These are phyloP conservation scores for Pythium sp. DNA, from an alignment of 352 stramenopile genomes.

Conservation along the genomic window DNA sequence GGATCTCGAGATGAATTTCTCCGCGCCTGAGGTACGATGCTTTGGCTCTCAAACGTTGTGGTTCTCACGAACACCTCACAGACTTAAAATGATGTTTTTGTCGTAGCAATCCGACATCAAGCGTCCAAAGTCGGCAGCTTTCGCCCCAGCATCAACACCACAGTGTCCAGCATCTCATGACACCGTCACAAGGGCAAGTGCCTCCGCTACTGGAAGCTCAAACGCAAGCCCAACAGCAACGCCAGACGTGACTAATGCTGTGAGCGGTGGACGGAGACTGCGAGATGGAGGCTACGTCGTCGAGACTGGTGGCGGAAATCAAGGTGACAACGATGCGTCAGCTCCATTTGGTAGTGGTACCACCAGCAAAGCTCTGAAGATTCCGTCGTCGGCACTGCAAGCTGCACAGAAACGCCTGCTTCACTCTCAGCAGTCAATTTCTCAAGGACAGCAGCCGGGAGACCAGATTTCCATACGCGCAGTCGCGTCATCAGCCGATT, in stretches of 20 bases:
- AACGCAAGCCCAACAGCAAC: neutral
- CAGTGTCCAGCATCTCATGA: neutral
- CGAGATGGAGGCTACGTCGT: conserved; percentile 17
- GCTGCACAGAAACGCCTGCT: neutral
- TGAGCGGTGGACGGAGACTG: conserved; percentile 9
- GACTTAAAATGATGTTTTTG: neutral
- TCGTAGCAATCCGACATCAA: conserved; percentile 3
- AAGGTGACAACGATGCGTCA: neutral
- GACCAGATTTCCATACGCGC: neutral
- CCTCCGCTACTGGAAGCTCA: neutral
- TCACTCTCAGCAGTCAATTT: neutral
- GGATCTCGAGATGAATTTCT: conserved; percentile 64
- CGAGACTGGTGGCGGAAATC: neutral
- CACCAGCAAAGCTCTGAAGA: neutral
- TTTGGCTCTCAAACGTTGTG: neutral
- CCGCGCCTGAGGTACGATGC: conserved; percentile 25
- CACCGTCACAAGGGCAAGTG: neutral
- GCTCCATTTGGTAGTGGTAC: neutral
- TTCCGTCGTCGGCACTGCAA: neutral
- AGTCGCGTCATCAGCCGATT: neutral
- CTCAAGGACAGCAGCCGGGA: neutral
- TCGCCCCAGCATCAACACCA: neutral
- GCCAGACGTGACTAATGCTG: too few species aligned
- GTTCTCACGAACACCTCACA: neutral
- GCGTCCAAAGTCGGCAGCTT: neutral